A percentile compares a stretch with the other conserved stretches of the same genome.
Evolutionary conservation across 345 rosid species (phyloP).

Genomic region (Citrus hindsii): DNA sequence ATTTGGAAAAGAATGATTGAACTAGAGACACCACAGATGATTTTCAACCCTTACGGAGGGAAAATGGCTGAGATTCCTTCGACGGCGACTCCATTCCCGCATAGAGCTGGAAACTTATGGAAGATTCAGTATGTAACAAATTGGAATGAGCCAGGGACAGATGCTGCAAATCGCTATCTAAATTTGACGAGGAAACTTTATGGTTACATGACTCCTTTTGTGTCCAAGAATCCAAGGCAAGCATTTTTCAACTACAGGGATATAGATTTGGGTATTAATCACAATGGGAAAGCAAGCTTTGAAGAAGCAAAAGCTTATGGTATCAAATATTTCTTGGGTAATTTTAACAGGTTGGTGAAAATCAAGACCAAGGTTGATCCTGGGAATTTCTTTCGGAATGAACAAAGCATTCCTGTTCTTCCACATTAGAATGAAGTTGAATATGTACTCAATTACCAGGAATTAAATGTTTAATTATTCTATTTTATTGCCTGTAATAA

Average conservation of each 20-base stretch:
- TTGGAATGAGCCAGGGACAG: constrained; percentile 40
- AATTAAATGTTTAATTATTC: not conserved
- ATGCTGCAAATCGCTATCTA: constrained; percentile 18
- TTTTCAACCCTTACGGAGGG: constrained; percentile 54
- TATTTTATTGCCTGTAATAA: not conserved
- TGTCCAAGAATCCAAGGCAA: constrained; percentile 54
- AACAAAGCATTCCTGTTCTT: constrained; percentile 40
- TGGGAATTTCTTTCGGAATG: constrained; percentile 35
- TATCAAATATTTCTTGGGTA: constrained; percentile 17
- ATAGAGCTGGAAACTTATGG: constrained; percentile 48
- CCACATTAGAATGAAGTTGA: not conserved
- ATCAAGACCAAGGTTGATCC: constrained; percentile 38
- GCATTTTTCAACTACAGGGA: constrained; percentile 38
- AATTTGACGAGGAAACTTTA: constrained; percentile 30
- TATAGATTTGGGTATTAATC: constrained; percentile 22
- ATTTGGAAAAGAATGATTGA: constrained; percentile 38
- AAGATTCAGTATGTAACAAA: constrained; percentile 32
- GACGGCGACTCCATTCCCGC: constrained; percentile 50
- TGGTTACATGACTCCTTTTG: constrained; percentile 44
- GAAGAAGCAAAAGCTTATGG: constrained; percentile 15
- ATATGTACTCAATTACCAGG: not conserved
- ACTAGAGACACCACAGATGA: constrained; percentile 16
- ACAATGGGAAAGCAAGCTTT: not conserved
- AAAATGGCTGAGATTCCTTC: constrained; percentile 48
- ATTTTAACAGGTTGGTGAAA: constrained; percentile 26